Evolutionary conservation across 2,329 filamentous ascomycete genomes (phyloP).

Genomic region (Fonsecaea monophora): DNA sequence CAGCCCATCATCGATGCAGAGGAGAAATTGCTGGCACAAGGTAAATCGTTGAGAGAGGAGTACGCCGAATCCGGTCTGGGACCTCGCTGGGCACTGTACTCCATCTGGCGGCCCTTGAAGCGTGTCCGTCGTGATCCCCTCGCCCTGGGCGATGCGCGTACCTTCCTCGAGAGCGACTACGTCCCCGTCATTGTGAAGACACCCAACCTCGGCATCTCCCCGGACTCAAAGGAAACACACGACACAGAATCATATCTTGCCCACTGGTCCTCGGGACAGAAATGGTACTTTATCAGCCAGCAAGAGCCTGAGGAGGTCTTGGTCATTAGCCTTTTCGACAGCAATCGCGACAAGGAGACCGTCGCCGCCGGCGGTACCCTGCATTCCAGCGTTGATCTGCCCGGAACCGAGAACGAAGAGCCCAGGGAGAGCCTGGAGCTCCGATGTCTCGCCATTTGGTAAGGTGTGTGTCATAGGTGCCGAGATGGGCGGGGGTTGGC

Average conservation of each 20-base stretch:
- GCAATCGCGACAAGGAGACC: slow-evolving; percentile 34
- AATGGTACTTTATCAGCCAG: slow-evolving; percentile 36
- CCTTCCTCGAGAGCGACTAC: slow-evolving; percentile 34
- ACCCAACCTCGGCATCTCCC: slow-evolving; percentile 32
- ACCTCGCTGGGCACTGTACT: slow-evolving; percentile 39
- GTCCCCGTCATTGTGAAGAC: slow-evolving; percentile 34
- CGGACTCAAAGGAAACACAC: slow-evolving; percentile 27
- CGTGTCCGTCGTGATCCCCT: slow-evolving; percentile 37
- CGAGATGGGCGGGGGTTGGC: not conserved
- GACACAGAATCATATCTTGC: slow-evolving; percentile 33
- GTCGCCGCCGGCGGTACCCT: slow-evolving; percentile 35
- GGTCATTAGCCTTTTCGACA: slow-evolving; percentile 35
- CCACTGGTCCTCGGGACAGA: slow-evolving; percentile 34
- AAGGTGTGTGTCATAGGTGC: not conserved
- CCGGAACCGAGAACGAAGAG: slow-evolving; percentile 32
- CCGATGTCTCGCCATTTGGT: slow-evolving; percentile 35
- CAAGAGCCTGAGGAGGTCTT: slow-evolving; percentile 36
- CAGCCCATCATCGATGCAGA: slow-evolving; percentile 41
- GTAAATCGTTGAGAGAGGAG: slow-evolving; percentile 31
- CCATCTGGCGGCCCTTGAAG: slow-evolving; percentile 39
- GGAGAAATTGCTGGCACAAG: slow-evolving; percentile 45
- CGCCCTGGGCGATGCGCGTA: slow-evolving; percentile 35
- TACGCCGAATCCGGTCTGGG: slow-evolving; percentile 30
- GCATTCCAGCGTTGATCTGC: slow-evolving; percentile 35
- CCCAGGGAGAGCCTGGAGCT: slow-evolving; percentile 35